Evolutionary conservation across 495 filamentous ascomycete genomes (phyloP).

Genomic region (Penicillium paxilli): DNA sequence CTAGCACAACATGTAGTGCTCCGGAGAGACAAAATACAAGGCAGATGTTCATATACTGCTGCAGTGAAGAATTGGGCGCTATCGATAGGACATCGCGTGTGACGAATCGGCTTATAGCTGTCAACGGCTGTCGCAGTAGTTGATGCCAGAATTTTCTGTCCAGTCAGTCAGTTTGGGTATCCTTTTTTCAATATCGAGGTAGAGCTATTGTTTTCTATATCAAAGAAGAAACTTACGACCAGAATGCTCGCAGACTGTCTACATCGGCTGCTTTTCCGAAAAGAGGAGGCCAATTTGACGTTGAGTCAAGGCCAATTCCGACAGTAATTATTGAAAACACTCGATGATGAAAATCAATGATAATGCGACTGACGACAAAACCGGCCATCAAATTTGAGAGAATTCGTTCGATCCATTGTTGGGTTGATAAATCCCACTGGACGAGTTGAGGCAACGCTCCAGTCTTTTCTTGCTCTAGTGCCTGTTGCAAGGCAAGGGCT

Average conservation of each 20-base stretch:
- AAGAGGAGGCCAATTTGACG: conserved; percentile 34
- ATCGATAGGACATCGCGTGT: conserved; percentile 24
- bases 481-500: conserved; percentile 14
- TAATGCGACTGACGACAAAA: conserved; percentile 21
- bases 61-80: conserved; percentile 13
- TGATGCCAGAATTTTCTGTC: conserved; percentile 48
- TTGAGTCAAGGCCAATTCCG: conserved; percentile 15
- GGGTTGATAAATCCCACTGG: conserved; percentile 17
- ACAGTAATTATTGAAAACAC: conserved; percentile 21
- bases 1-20: conserved; percentile 29
- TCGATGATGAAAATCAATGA: conserved; percentile 22
- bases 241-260: conserved; percentile 31
- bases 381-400: conserved; percentile 18
- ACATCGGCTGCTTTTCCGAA: conserved; percentile 33
- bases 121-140: conserved; percentile 31
- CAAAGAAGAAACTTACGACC: conserved; percentile 28
- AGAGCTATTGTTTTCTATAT: too few relatives aligned
- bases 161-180: too few relatives aligned
- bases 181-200: too few relatives aligned
- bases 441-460: conserved; percentile 8
- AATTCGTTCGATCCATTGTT: conserved; percentile 21
- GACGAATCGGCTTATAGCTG: conserved; percentile 22
- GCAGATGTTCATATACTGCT: conserved; percentile 30
- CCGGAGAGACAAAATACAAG: conserved; percentile 35
- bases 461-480: conserved; percentile 8